phyloP scores from a whole-genome alignment of 2,329 filamentous ascomycete genomes.

The Aspergillaceae sp. region DNA sequence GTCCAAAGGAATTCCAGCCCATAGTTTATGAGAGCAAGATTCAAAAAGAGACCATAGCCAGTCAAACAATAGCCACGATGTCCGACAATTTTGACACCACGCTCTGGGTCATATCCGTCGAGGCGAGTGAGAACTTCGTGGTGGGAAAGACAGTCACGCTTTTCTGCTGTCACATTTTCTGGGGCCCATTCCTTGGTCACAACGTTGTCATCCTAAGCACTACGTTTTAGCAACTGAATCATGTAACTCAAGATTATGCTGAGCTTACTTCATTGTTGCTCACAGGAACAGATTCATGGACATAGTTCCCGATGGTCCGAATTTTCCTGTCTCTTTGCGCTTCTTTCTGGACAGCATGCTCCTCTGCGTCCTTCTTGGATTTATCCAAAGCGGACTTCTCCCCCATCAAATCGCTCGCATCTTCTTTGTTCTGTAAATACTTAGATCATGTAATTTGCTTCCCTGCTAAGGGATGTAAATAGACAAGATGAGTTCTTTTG shows the following conservation, averaged over 20 bases:
- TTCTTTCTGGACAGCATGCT: slow-evolving; percentile 68
- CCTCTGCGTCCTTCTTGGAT: slow-evolving; percentile 71
- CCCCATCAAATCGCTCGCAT: slow-evolving; percentile 68
- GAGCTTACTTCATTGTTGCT: slow-evolving; percentile 64
- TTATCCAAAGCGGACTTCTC: slow-evolving; percentile 71
- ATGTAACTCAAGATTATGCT: neutral
- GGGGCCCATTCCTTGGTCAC: slow-evolving; percentile 73
- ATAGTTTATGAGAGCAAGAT: slow-evolving; percentile 91
- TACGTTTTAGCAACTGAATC: neutral
- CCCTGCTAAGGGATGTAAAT: neutral
- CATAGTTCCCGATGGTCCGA: slow-evolving; percentile 79
- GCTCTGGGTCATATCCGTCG: slow-evolving; percentile 86
- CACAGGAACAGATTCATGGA: slow-evolving; percentile 78
- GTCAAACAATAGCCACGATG: slow-evolving; percentile 91
- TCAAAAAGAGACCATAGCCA: slow-evolving; percentile 81
- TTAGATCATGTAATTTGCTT: slow-evolving; percentile 4
- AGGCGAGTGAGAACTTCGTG: slow-evolving; percentile 85
- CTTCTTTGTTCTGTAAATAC: slow-evolving; percentile 62
- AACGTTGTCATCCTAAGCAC: slow-evolving; percentile 64
- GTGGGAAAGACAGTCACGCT: slow-evolving; percentile 74
- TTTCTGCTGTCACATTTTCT: slow-evolving; percentile 62
- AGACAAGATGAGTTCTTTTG: neutral
- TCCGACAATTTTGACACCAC: slow-evolving; percentile 87
- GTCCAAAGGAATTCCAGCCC: slow-evolving; percentile 78
- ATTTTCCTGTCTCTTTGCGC: slow-evolving; percentile 65